These are phyloP conservation scores for Auxenochlorella pyrenoidosa DNA, from an alignment of 139 green algal genomes.

Conservation along the genomic window DNA sequence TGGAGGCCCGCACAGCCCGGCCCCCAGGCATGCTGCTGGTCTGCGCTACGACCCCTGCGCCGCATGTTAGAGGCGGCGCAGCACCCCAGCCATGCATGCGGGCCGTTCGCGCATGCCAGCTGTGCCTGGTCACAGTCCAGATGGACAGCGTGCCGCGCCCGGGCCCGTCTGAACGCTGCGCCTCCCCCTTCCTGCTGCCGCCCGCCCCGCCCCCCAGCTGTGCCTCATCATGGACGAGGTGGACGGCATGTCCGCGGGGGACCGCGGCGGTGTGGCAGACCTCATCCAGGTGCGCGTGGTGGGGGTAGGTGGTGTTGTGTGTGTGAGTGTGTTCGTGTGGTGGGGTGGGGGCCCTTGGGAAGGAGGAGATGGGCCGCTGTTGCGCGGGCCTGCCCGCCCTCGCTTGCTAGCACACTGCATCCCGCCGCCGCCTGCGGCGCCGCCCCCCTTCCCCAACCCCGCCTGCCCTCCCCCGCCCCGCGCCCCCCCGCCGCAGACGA, in stretches of 20 bases:
- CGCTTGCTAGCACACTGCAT: not conserved
- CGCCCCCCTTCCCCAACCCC: not conserved
- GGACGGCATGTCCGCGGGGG: slow-evolving; percentile 95
- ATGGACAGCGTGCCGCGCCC: slow-evolving; percentile 98
- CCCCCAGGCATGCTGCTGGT: no score
- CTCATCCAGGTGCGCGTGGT: slow-evolving; percentile 80
- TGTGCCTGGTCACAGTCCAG: slow-evolving; percentile 97
- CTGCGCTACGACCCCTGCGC: no score
- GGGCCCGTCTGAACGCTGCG: no score
- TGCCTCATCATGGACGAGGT: slow-evolving; percentile 99
- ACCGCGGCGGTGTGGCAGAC: slow-evolving; percentile 93
- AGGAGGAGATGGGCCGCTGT: not conserved
- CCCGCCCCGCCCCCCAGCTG: slow-evolving; percentile 38
- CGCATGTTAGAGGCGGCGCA: no score
- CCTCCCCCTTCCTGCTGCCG: no score
- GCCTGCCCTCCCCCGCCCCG: not conserved
- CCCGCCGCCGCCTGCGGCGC: no score
- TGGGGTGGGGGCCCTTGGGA: not conserved
- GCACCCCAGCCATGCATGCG: no score
- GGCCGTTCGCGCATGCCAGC: no score
- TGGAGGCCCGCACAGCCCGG: no score
- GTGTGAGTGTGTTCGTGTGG: no score
- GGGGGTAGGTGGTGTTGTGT: no score
- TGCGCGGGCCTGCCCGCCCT: not conserved
- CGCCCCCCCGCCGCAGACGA: slow-evolving; percentile 60